Evolutionary conservation across 176 grass and related monocot species (phyloP).

Genomic region (Poa pratensis): DNA sequence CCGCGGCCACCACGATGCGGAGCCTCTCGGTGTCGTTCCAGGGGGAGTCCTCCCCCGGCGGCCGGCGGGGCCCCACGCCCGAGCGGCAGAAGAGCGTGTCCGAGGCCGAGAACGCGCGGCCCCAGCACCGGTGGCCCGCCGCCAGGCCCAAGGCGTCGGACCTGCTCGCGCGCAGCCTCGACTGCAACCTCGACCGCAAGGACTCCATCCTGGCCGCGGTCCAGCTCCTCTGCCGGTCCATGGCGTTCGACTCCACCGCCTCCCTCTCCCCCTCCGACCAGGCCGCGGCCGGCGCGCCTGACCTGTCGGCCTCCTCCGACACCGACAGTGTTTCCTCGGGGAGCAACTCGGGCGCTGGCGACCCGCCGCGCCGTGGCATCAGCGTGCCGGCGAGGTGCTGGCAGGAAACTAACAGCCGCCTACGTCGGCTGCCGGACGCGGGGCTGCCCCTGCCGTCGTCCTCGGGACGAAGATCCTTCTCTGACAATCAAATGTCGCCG

Average conservation of each 20-base stretch:
- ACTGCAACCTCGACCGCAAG: conserved; percentile 78
- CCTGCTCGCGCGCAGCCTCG: conserved; percentile 81
- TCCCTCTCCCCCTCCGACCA: conserved; percentile 48
- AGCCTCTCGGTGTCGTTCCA: conserved; percentile 98
- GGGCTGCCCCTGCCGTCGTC: conserved; percentile 48
- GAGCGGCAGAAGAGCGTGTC: conserved; percentile 67
- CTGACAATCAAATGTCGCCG: conserved; percentile 59
- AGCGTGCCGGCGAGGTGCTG: conserved; percentile 90
- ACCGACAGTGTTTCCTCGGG: conserved; percentile 91
- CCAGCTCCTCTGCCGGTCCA: conserved; percentile 75
- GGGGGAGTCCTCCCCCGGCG: conserved; percentile 63
- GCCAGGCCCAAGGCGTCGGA: conserved; percentile 65
- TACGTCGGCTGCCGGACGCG: conserved; percentile 70
- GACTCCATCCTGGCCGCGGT: conserved; percentile 88
- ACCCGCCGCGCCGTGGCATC: conserved; percentile 69
- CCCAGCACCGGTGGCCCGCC: conserved; percentile 68
- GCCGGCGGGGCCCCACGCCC: conserved; percentile 66
- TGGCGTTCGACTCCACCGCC: conserved; percentile 69
- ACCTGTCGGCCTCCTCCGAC: conserved; percentile 83
- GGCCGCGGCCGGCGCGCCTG: conserved; percentile 53
- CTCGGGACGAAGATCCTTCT: conserved; percentile 57
- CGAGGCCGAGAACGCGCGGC: conserved; percentile 70
- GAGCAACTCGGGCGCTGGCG: conserved; percentile 80
- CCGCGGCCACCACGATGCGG: conserved; percentile 77
- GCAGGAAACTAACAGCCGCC: conserved; percentile 88